phyloP scores from a whole-genome alignment of 1,139 yeast genomes.

The Magnusiomyces suaveolens region DNA sequence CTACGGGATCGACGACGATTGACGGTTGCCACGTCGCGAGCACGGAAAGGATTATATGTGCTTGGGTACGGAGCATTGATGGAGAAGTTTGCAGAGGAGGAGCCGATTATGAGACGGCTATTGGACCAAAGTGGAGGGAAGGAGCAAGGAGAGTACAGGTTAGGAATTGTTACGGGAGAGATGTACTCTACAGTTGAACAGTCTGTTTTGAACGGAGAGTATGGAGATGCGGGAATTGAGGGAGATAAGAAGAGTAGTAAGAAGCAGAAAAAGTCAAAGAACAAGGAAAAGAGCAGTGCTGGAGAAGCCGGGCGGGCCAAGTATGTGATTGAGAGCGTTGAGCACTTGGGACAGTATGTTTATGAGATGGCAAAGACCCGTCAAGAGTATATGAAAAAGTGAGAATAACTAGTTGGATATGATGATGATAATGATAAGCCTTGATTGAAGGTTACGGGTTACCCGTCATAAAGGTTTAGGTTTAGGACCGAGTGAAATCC shows the following conservation, averaged over 20 bases:
- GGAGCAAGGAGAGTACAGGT: constrained; percentile 18
- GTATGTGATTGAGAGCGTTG: constrained; percentile 30
- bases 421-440: no score
- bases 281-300: no score
- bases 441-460: no score
- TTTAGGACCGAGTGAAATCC: no score
- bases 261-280: constrained; percentile 6
- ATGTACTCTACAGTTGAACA: constrained; percentile 21
- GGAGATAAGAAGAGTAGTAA: no score
- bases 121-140: constrained; percentile 8
- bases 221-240: no score
- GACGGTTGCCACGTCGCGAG: constrained; percentile 29
- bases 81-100: constrained; percentile 15
- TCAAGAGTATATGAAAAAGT: constrained; percentile 7
- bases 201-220: no score
- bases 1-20: constrained; percentile 23
- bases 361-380: constrained; percentile 30
- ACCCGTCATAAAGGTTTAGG: no score
- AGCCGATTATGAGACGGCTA: constrained; percentile 15
- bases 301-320: constrained; percentile 9
- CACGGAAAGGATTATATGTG: constrained; percentile 31
- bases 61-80: constrained; percentile 26
- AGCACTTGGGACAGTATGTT: constrained; percentile 34
- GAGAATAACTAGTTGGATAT: no score
- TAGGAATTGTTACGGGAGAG: constrained; percentile 31